Evolutionary conservation across 345 rosid genomes (phyloP), one percentile per base, ranked within the genome.

Genomic region (Rhodomyrtus tomentosa): DNA sequence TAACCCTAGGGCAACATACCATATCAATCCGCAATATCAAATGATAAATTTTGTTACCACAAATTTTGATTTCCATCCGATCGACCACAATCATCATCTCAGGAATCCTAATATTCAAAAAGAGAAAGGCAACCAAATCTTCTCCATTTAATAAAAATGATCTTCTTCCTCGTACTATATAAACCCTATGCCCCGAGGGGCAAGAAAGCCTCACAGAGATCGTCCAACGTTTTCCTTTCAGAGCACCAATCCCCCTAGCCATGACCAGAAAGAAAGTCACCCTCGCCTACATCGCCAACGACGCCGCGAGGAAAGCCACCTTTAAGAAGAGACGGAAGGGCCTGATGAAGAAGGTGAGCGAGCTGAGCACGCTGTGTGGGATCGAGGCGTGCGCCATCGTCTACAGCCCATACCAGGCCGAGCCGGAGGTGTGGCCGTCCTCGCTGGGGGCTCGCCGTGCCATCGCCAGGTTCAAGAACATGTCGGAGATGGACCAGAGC

Each of bases 371-470:
- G 3, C 55, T 87, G 21, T 87, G 88, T 22, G 88, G 86, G 12
- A 72, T 87, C 52, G 84, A 87, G 50, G 86, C 88, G 4, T 87
- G 88, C 22, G 86, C 86, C 15, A 84, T 87, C 10, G 49, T 87
- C 22, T 82, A 82, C 58, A 79, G 88, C 79, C 82, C 83, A 4
- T 89, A 84, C 83, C 86, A 87, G 21, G 82, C 84, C 5, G 89
- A 90, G 20, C 91, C 92, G 7, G 90, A 85, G 83, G 74, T 89
- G 12, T 91, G 93, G 93, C 93, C 93, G 20, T 85, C 89, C 4
- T 50, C 62, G 42, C 55, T 68, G 21, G 88, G 84, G 6, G 89
- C 72, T 54, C 87, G 83, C 8, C 88, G 87, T 21, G 73, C 83
- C 50, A 84, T 89, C 52, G 84, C 83, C 6, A 51, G 72, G 81